Evolutionary conservation across 331 rosid species (phyloP).

Genomic region (Cydonia oblonga): DNA sequence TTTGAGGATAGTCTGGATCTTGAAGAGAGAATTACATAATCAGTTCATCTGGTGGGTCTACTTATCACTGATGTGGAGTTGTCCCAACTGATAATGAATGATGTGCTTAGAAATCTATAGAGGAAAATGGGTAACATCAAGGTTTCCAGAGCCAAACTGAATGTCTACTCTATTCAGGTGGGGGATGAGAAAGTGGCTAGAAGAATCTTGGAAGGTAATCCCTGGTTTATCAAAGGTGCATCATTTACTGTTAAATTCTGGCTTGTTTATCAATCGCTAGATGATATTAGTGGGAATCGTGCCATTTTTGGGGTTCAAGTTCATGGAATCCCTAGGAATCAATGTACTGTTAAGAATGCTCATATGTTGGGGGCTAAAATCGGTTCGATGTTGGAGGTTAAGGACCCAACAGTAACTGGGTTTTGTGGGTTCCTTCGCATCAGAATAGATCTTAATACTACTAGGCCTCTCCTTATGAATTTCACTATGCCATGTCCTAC

Average conservation of each 20-base stretch:
- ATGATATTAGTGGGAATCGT: not conserved
- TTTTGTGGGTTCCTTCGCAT: not conserved
- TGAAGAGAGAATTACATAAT: too few species aligned
- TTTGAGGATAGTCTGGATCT: too few species aligned
- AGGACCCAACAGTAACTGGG: not conserved
- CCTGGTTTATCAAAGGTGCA: too few species aligned
- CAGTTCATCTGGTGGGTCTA: too few species aligned
- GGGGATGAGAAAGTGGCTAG: not conserved
- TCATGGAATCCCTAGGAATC: not conserved
- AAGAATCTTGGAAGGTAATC: not conserved
- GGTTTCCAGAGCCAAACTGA: too few species aligned
- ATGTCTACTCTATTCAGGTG: too few species aligned
- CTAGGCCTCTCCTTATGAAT: not conserved
- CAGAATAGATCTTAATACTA: not conserved
- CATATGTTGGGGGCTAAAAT: not conserved
- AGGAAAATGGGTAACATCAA: too few species aligned
- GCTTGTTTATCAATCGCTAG: not conserved
- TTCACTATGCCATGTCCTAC: not conserved
- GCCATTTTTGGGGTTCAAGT: not conserved
- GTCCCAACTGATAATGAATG: too few species aligned
- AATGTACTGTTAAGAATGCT: not conserved
- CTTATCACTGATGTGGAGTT: too few species aligned
- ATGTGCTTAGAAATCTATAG: too few species aligned
- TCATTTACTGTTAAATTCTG: not conserved
- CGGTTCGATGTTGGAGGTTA: not conserved